Base-by-base conservation (phyloP, 768 basidiomycete genomes). In the Xerocomellus intermedius region DNA sequence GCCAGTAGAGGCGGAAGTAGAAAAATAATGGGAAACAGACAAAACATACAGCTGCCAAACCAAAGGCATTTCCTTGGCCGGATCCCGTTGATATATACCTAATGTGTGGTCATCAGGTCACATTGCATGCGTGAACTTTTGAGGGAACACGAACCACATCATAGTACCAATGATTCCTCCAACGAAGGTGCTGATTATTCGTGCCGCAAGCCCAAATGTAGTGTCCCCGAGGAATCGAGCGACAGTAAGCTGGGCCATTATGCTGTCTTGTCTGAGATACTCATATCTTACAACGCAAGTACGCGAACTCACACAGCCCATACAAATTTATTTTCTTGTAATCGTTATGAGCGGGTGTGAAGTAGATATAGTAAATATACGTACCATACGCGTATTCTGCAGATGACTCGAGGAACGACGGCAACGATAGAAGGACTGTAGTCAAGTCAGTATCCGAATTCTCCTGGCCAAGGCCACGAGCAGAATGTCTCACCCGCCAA, bases 161-260 rank as follows among this genome's bases (percentile, higher is more conserved):
- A 77, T 71, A 58, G 82, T 77, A 1, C 89, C 89, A 2, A 82
- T 66, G 7, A 86, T 42, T 7, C 83, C 82, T 8, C 89, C 89
- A 24, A 78, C 68, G 54, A 89, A 86, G 1, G 89, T 91, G 45
- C 82, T 82, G 6, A 79, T 36, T 21, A 89, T 76, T 52, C 89
- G 80, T 1, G 81, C 75, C 5, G 82, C 70, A 14, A 89, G 75
- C 3, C 81, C 86, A 55, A 87, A 87, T 0, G 81, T 78, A 0
- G 89, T 92, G 49, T 92, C 89, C 1, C 89, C 89, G 43, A 85
- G 78, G 64, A 89, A 91, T 17, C 88, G 81, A 9, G 85, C 74
- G 0, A 89, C 68, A 0, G 87, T 87, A 7, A 89, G 72, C 61
- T 91, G 89, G 0, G 82, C 87, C 85, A 91, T 89, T 64, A 90